Evolutionary conservation across 306 rosid genomes (phyloP).

Genomic region (Lablab purpureus): DNA sequence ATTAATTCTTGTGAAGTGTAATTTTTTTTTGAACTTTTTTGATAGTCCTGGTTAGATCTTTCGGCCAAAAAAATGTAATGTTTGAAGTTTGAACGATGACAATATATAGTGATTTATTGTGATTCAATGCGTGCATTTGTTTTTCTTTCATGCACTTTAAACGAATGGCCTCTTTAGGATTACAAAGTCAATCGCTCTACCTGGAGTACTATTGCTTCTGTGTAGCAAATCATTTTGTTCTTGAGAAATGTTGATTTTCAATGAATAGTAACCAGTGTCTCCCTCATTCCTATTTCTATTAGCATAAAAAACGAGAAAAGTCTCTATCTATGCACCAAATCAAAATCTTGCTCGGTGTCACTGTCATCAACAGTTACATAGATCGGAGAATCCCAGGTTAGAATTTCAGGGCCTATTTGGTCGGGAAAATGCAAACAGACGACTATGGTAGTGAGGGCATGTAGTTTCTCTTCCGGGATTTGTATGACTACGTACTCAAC

Average conservation of each 20-base stretch:
- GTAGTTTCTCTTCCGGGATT: conserved; percentile 42
- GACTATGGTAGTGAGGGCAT: conserved; percentile 32
- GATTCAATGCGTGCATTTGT: too few relatives aligned
- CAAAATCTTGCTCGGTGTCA: conserved; percentile 4
- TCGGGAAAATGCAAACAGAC: conserved; percentile 43
- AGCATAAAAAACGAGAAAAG: not conserved
- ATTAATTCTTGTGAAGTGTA: too few relatives aligned
- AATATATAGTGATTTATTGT: too few relatives aligned
- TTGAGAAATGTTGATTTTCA: not conserved
- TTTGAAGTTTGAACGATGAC: too few relatives aligned
- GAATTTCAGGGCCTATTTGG: conserved; percentile 39
- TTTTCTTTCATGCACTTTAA: too few relatives aligned
- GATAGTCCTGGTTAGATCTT: too few relatives aligned
- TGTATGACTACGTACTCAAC: conserved; percentile 31
- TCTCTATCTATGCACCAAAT: conserved; percentile 35
- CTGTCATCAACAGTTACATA: conserved; percentile 35
- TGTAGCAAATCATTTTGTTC: not conserved
- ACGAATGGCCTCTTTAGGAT: too few relatives aligned
- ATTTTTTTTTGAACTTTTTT: too few relatives aligned
- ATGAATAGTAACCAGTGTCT: conserved; percentile 24
- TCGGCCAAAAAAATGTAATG: too few relatives aligned
- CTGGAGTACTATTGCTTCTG: too few relatives aligned
- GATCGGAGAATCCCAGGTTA: conserved; percentile 41
- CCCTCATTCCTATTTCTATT: not conserved
- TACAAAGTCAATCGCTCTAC: too few relatives aligned